phyloP scores from a whole-genome alignment of 345 rosid species.

The Arabidopsis suecica region DNA sequence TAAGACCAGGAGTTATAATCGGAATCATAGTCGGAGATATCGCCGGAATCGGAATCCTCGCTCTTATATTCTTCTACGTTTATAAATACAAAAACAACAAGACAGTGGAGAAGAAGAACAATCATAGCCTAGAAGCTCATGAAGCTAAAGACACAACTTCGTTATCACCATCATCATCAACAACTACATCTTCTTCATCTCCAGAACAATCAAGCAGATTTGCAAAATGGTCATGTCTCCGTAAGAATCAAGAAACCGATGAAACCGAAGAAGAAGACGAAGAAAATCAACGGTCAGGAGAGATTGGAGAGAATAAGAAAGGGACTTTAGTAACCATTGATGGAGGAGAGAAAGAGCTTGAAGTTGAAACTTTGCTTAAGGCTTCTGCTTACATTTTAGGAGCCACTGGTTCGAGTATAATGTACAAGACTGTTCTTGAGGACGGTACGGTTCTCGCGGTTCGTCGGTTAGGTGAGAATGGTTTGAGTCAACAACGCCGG shows the following conservation, averaged over 20 bases:
- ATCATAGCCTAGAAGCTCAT: constrained; percentile 53
- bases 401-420: constrained; percentile 88
- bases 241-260: constrained; percentile 54
- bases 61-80: constrained; percentile 42
- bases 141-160: constrained; percentile 51
- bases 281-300: constrained; percentile 47
- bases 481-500: constrained; percentile 75
- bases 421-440: constrained; percentile 92
- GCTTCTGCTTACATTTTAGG: constrained; percentile 91
- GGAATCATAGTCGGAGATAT: constrained; percentile 57
- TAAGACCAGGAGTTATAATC: constrained; percentile 49
- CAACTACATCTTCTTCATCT: constrained; percentile 54
- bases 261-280: constrained; percentile 54
- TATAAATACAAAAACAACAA: constrained; percentile 47
- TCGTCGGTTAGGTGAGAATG: constrained; percentile 82
- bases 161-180: constrained; percentile 46
- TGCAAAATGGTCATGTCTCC: constrained; percentile 77
- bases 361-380: constrained; percentile 77
- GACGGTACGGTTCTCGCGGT: constrained; percentile 84
- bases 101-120: constrained; percentile 38
- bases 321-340: constrained; percentile 80
- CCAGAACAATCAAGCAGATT: constrained; percentile 76
- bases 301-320: constrained; percentile 47
- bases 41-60: constrained; percentile 50
- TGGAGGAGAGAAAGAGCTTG: constrained; percentile 69